Evolutionary conservation across 257 asterid genomes (phyloP).

Genomic region (Solanum pimpinellifolium): DNA sequence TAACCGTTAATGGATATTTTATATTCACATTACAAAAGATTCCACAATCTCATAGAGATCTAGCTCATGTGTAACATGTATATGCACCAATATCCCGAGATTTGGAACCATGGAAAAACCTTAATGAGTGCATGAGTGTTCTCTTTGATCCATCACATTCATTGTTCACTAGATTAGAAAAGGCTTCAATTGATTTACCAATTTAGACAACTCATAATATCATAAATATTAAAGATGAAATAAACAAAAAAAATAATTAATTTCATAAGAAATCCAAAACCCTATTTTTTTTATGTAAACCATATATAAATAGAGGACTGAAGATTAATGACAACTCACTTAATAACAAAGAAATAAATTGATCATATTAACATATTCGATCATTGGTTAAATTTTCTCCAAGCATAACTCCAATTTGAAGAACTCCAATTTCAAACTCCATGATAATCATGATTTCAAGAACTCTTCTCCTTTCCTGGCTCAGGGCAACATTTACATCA

Average conservation of each 20-base stretch:
- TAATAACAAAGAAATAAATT: not conserved
- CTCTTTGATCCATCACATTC: not conserved
- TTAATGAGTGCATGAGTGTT: not conserved
- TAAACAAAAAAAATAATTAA: not conserved
- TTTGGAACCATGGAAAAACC: not conserved
- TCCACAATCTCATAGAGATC: not conserved
- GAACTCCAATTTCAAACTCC: not conserved
- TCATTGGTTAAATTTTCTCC: not conserved
- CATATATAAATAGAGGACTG: not conserved
- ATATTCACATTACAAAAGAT: not conserved
- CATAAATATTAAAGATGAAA: not conserved
- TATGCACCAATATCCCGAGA: not conserved
- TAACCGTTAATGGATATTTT: not conserved
- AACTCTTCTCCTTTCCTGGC: not conserved
- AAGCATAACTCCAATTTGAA: not conserved
- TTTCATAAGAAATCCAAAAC: not conserved
- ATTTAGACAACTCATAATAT: not conserved
- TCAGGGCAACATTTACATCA: not conserved
- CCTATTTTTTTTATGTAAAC: not conserved
- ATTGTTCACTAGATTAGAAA: not conserved
- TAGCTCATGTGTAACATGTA: not conserved
- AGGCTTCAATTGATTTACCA: not conserved
- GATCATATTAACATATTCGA: not conserved
- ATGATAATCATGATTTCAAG: not conserved
- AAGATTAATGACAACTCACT: not conserved